A percentile compares a stretch with the other conserved stretches of the same genome.
Conservation (phyloP, 495 filamentous ascomycete genomes). For the Podospora comata region DNA sequence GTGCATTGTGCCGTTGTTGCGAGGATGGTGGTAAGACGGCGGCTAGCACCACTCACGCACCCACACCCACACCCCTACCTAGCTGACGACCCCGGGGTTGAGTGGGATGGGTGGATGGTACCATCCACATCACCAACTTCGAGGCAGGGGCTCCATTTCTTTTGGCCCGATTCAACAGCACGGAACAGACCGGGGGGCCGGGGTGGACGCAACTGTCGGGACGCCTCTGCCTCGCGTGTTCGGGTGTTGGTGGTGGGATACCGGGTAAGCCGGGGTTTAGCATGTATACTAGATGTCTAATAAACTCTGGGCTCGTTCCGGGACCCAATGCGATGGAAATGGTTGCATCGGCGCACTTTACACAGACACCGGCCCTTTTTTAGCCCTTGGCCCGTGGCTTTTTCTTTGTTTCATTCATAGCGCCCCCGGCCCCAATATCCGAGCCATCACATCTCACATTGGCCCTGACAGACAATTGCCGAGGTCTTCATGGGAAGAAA, state of each 20-base stretch:
- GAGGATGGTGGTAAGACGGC: neutral
- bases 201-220: neutral
- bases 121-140: neutral
- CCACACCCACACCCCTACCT: neutral
- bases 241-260: neutral
- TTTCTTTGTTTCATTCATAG: neutral
- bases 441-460: constrained; percentile 4
- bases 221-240: neutral
- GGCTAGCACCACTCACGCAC: neutral
- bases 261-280: neutral
- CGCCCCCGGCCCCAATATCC: neutral
- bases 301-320: neutral
- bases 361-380: neutral
- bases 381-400: neutral
- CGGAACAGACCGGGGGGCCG: neutral
- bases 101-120: neutral
- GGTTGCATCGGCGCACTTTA: neutral
- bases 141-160: neutral
- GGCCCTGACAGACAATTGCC: constrained; percentile 2
- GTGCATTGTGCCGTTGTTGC: neutral
- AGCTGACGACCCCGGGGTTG: neutral
- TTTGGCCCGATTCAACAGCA: neutral
- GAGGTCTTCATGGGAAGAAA: neutral
- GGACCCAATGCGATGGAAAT: neutral
- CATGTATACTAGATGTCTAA: neutral